Evolutionary conservation across 768 basidiomycete genomes (phyloP), one percentile per base, ranked within the genome.

Genomic region (Chiua virens): DNA sequence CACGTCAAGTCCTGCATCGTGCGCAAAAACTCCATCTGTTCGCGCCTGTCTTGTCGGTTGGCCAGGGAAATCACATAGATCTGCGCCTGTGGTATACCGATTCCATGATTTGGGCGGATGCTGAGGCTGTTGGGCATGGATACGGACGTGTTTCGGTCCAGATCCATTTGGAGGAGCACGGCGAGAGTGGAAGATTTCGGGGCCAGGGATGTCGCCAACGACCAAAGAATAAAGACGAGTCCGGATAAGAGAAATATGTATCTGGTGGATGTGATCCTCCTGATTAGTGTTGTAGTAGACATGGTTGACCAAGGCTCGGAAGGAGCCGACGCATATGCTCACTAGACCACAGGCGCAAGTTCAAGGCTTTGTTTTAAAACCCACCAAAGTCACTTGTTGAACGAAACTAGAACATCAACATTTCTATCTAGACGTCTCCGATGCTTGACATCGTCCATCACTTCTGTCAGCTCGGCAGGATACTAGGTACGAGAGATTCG

Each of bases 1-100:
- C 83, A 87, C 10, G 69, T 59, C 11, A 86, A 62, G 20, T 64
- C 70, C 18, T 86, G 75, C 8, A 62, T 60, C 11, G 59, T 62
- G 21, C 80, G 75, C 21, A 89, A 59, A 17, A 53, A 56, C 45
- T 85, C 81, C 85, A 88, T 87, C 42, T 80, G 72, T 18, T 62
- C 53, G 14, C 79, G 78, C 22, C 87, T 73, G 53, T 86, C 85
- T 17, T 58, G 58, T 27, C 87, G 78, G 23, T 62, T 68, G 9
- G 79, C 77, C 25, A 88, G 80, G 22, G 84, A 85, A 37, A 89
- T 59, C 1, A 89, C 79, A 55, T 79, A 83, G 45, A 81, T 73
- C 9, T 70, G 58, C 1, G 63, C 5, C 5, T 72, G 67, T 15
- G 76, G 70, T 27, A 78, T 58, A 28, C 73, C 74, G 7, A 81